phyloP scores from a whole-genome alignment of 495 filamentous ascomycete species.

The Lasiosphaeria miniovina region DNA sequence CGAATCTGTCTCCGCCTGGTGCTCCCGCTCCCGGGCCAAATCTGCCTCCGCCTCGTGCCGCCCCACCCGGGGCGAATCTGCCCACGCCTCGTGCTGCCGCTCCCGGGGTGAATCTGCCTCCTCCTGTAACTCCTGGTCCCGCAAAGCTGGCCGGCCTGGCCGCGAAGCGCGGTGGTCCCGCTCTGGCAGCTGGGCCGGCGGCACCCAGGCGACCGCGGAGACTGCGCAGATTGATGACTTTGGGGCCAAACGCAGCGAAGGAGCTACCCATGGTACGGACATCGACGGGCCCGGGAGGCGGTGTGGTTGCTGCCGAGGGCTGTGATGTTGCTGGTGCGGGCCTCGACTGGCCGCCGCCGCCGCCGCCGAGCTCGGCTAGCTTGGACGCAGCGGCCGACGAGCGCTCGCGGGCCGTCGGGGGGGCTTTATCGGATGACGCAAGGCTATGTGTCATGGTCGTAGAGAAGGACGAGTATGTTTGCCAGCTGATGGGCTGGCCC shows the following conservation, averaged over 20 bases:
- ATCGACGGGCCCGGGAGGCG: slow-evolving; percentile 16
- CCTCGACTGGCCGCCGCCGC: not conserved
- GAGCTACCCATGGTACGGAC: slow-evolving; percentile 17
- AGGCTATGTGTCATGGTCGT: slow-evolving; percentile 3
- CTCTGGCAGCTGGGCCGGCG: not conserved
- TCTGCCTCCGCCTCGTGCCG: not conserved
- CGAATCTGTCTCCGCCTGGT: not conserved
- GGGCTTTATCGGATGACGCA: not conserved
- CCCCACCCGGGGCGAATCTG: not conserved
- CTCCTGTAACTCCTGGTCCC: not conserved
- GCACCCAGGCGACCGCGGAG: slow-evolving; percentile 21
- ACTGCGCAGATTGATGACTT: slow-evolving; percentile 30
- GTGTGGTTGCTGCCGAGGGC: not conserved
- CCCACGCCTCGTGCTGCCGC: not conserved
- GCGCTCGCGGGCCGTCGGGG: slow-evolving; percentile 11
- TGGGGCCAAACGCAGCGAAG: slow-evolving; percentile 1
- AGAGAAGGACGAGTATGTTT: not conserved
- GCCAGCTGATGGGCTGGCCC: not conserved
- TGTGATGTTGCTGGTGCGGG: not conserved
- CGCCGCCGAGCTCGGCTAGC: slow-evolving; percentile 18
- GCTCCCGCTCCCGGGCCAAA: not conserved
- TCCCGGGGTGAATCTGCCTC: not conserved
- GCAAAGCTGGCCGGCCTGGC: not conserved
- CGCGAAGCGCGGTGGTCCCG: not conserved
- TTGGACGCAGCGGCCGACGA: slow-evolving; percentile 22